Percentiles rank a stretch among this genome's conserved stretches.
These are phyloP conservation scores for Cutaneotrichosporon dermatis DNA, from an alignment of 1,284 basidiomycete species.

Conservation along the genomic window DNA sequence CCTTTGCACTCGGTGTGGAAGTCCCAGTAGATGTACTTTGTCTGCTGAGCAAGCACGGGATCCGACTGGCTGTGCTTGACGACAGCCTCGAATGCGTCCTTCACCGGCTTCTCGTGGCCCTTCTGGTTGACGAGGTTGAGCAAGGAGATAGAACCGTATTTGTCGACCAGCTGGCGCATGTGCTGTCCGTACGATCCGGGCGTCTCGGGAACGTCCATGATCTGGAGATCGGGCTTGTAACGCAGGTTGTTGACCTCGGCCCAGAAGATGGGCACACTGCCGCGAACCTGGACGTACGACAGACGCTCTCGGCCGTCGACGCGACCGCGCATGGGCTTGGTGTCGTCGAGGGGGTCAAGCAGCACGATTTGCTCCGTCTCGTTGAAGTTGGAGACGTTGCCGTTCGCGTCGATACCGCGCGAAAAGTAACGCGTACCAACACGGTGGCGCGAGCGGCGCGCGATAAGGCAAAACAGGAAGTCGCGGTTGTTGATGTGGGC, in stretches of 20 bases:
- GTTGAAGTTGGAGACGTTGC: constrained; percentile 75
- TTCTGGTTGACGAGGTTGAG: constrained; percentile 95
- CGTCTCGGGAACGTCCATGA: constrained; percentile 87
- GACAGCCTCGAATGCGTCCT: constrained; percentile 87
- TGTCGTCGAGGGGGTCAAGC: constrained; percentile 57
- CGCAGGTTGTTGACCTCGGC: constrained; percentile 93
- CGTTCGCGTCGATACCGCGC: constrained; percentile 75
- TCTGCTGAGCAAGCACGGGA: constrained; percentile 43
- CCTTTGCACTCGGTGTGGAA: constrained; percentile 95
- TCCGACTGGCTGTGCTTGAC: constrained; percentile 50
- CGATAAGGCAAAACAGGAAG: constrained; percentile 82
- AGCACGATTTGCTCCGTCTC: constrained; percentile 92
- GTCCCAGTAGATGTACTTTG: constrained; percentile 94
- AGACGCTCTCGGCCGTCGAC: constrained; percentile 54
- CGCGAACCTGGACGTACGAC: constrained; percentile 89
- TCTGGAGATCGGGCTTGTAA: constrained; percentile 93
- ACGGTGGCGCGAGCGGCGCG: constrained; percentile 85
- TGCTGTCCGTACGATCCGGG: constrained; percentile 72
- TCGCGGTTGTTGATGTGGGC: constrained; percentile 72
- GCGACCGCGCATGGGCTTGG: constrained; percentile 37
- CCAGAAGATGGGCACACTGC: constrained; percentile 94
- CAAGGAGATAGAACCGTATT: constrained; percentile 76
- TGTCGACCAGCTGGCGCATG: constrained; percentile 65
- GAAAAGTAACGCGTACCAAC: constrained; percentile 97
- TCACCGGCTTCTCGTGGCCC: constrained; percentile 90